These are phyloP conservation scores for Macrophomina phaseolina DNA, from an alignment of 2,329 filamentous ascomycete genomes.

Conservation along the genomic window DNA sequence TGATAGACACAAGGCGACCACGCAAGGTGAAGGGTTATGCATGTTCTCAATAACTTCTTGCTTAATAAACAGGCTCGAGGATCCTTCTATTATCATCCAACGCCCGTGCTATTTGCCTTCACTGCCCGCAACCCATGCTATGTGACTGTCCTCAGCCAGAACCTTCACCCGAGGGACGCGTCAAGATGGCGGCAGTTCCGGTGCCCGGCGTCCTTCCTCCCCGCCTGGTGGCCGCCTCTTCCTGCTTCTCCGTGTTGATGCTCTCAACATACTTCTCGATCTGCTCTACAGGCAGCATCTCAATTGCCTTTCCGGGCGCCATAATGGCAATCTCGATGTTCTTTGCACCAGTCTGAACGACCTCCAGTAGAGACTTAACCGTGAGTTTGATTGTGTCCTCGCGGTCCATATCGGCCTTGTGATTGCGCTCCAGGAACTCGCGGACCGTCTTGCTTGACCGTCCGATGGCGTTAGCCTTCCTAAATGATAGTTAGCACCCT, in stretches of 20 bases:
- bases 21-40: not conserved
- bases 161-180: slow-evolving; percentile 59
- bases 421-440: slow-evolving; percentile 98
- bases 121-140: slow-evolving; percentile 1
- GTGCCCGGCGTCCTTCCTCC: slow-evolving; percentile 65
- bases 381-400: slow-evolving; percentile 95
- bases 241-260: slow-evolving; percentile 99
- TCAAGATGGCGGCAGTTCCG: slow-evolving; percentile 75
- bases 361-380: slow-evolving; percentile 96
- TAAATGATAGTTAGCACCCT: slow-evolving; percentile 45
- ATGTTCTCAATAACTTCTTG: slow-evolving; percentile 9
- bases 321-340: slow-evolving; percentile 99
- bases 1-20: not conserved
- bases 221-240: slow-evolving; percentile 97
- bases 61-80: slow-evolving; percentile 20
- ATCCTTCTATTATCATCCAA: slow-evolving; percentile 15
- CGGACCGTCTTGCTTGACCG: slow-evolving; percentile 98
- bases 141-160: slow-evolving; percentile 30
- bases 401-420: slow-evolving; percentile 96
- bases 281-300: slow-evolving; percentile 93
- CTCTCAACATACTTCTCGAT: slow-evolving; percentile 98
- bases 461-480: slow-evolving; percentile 99
- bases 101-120: not conserved
- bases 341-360: slow-evolving; percentile 98
- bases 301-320: slow-evolving; percentile 87